phyloP scores from a whole-genome alignment of 2,329 filamentous ascomycete genomes.

The Cercospora brassicicola region DNA sequence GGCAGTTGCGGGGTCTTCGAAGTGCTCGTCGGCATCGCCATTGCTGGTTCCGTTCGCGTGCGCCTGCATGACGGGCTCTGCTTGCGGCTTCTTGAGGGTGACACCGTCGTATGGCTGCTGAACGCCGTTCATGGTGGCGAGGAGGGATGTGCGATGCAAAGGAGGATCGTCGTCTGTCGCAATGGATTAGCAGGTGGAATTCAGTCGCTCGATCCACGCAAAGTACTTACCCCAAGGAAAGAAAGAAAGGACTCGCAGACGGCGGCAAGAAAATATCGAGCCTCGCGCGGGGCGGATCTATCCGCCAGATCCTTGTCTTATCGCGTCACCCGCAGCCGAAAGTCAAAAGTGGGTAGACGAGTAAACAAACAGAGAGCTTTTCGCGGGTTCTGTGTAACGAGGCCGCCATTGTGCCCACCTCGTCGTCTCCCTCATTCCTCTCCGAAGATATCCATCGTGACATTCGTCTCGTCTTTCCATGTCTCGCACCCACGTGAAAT shows the following conservation, averaged over 20 bases:
- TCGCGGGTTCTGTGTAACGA: constrained; percentile 12
- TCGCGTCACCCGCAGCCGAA: not conserved
- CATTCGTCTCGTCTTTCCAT: not conserved
- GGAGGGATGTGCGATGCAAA: not conserved
- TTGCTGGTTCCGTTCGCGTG: constrained; percentile 64
- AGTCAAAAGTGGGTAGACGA: no score
- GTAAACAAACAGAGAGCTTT: constrained; percentile 14
- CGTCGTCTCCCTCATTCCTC: not conserved
- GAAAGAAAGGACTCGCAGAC: constrained; percentile 33
- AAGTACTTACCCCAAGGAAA: constrained; percentile 51
- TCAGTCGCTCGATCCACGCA: constrained; percentile 25
- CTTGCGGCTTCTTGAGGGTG: constrained; percentile 29
- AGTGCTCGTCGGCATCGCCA: constrained; percentile 20
- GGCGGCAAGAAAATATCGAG: constrained; percentile 1
- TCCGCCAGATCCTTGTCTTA: not conserved
- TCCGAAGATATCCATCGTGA: not conserved
- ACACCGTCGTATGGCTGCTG: constrained; percentile 48
- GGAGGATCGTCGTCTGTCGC: constrained; percentile 11
- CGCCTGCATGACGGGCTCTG: constrained; percentile 46
- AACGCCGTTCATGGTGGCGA: constrained; percentile 73
- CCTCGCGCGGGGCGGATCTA: not conserved
- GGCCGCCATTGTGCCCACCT: constrained; percentile 15
- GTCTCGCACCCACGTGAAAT: not conserved
- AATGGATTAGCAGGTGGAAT: constrained; percentile 9
- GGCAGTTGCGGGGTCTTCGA: constrained; percentile 49